A percentile compares a stretch with the other conserved stretches of the same genome.
Conservation (phyloP, 192 early-diverging fungal genomes). For the Entrophospora sp. region DNA sequence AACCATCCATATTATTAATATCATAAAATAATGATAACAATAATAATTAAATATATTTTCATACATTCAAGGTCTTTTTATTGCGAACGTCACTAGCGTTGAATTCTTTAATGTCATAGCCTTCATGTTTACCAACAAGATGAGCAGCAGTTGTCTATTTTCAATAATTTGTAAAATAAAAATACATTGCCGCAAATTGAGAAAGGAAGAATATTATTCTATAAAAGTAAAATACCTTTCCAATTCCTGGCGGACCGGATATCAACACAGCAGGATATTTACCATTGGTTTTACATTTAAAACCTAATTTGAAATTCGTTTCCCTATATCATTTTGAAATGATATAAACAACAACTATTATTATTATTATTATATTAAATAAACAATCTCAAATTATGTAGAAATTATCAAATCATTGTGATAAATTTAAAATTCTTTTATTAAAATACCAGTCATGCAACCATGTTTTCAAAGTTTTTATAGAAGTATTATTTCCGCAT, state of each 20-base stretch:
- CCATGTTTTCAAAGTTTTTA: conserved; percentile 69
- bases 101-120: conserved; percentile 84
- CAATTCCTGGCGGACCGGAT: conserved; percentile 95
- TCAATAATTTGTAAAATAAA: neutral
- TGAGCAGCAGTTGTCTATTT: conserved; percentile 81
- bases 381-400: too few species aligned
- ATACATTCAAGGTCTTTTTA: conserved; percentile 76
- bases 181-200: neutral
- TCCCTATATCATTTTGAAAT: conserved; percentile 32
- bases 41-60: too few species aligned
- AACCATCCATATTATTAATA: too few species aligned
- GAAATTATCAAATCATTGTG: neutral
- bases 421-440: conserved; percentile 8
- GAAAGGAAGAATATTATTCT: neutral
- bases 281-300: conserved; percentile 44
- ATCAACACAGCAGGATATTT: conserved; percentile 64
- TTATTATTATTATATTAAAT: too few species aligned
- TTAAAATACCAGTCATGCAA: conserved; percentile 57
- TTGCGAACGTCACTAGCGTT: conserved; percentile 95
- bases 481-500: conserved; percentile 72
- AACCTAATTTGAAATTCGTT: conserved; percentile 32
- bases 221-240: conserved; percentile 44
- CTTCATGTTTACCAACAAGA: conserved; percentile 69
- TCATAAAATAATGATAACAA: too few species aligned
- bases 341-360: too few species aligned